phyloP scores from a whole-genome alignment of 116 monocot genomes.

The Zostera marina region DNA sequence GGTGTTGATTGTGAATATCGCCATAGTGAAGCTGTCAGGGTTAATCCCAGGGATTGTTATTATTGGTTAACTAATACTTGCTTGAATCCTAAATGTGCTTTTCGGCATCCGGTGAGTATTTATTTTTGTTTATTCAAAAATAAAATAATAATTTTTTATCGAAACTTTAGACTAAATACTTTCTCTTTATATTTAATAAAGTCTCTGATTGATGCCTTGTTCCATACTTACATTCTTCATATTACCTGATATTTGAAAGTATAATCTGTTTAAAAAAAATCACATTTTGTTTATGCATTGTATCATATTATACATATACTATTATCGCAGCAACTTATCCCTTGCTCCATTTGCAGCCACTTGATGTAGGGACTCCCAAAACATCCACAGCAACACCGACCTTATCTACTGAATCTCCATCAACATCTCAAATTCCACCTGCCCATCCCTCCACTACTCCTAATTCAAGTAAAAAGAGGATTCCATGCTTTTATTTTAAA shows the following conservation, averaged over 20 bases:
- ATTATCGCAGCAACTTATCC: neutral
- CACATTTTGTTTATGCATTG: neutral
- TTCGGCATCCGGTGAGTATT: slow-evolving; percentile 50
- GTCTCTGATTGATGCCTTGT: too few species aligned
- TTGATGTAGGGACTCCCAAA: slow-evolving; percentile 21
- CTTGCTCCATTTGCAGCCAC: slow-evolving; percentile 20
- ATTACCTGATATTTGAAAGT: too few species aligned
- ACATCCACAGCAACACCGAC: slow-evolving; percentile 10
- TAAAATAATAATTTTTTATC: too few species aligned
- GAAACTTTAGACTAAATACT: too few species aligned
- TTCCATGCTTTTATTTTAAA: slow-evolving; percentile 47
- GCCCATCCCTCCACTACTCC: slow-evolving; percentile 4
- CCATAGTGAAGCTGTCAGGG: slow-evolving; percentile 51
- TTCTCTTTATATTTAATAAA: too few species aligned
- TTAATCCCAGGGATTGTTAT: slow-evolving; percentile 71
- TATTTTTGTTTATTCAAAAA: neutral
- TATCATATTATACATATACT: neutral
- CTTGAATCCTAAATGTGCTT: slow-evolving; percentile 51
- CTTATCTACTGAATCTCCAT: neutral
- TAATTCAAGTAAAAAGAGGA: slow-evolving; percentile 28
- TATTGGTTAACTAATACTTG: slow-evolving; percentile 66
- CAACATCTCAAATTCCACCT: slow-evolving; percentile 9
- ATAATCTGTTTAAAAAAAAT: neutral
- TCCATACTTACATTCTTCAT: too few species aligned
- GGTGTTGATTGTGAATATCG: slow-evolving; percentile 78